Percentiles rank a stretch among this genome's conserved stretches.
These are phyloP conservation scores for Aureobasidium sp. DNA, from an alignment of 2,329 filamentous ascomycete species.

Conservation along the genomic window DNA sequence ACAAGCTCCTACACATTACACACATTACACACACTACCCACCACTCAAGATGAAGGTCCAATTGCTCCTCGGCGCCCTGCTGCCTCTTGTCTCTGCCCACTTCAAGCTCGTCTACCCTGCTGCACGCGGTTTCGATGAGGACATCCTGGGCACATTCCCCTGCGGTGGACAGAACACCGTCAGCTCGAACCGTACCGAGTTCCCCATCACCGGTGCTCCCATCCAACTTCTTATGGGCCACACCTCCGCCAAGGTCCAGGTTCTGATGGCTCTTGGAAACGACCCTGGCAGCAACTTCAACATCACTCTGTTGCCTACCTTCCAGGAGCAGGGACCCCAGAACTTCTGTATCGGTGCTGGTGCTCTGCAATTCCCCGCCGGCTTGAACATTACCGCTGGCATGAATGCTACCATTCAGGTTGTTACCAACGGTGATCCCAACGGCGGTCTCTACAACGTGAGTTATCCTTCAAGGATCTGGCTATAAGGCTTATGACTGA, in stretches of 20 bases:
- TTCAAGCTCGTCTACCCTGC: slow-evolving; percentile 47
- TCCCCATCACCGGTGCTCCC: slow-evolving; percentile 41
- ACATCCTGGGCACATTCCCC: slow-evolving; percentile 37
- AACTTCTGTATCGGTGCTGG: slow-evolving; percentile 53
- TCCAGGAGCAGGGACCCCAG: slow-evolving; percentile 52
- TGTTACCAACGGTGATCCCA: slow-evolving; percentile 51
- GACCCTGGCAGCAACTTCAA: slow-evolving; percentile 56
- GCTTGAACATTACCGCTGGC: slow-evolving; percentile 48
- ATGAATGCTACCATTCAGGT: slow-evolving; percentile 60
- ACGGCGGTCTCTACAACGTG: slow-evolving; percentile 56
- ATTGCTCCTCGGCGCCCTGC: slow-evolving; percentile 29
- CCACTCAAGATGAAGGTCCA: slow-evolving; percentile 24
- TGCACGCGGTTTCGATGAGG: slow-evolving; percentile 40
- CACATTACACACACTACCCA: not conserved
- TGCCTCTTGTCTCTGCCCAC: slow-evolving; percentile 43
- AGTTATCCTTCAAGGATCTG: slow-evolving; percentile 12
- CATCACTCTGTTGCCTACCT: slow-evolving; percentile 53
- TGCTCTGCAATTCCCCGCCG: slow-evolving; percentile 45
- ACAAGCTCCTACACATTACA: not conserved
- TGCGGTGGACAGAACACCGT: slow-evolving; percentile 43
- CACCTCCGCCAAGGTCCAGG: slow-evolving; percentile 41
- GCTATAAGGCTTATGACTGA: not conserved
- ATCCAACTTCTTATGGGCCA: slow-evolving; percentile 46
- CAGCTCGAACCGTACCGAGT: slow-evolving; percentile 36
- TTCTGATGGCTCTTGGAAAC: slow-evolving; percentile 45